Evolutionary conservation across 192 early-diverging fungal species (phyloP), one percentile per base, ranked within the genome.

Genomic region (Linnemannia elongata): DNA sequence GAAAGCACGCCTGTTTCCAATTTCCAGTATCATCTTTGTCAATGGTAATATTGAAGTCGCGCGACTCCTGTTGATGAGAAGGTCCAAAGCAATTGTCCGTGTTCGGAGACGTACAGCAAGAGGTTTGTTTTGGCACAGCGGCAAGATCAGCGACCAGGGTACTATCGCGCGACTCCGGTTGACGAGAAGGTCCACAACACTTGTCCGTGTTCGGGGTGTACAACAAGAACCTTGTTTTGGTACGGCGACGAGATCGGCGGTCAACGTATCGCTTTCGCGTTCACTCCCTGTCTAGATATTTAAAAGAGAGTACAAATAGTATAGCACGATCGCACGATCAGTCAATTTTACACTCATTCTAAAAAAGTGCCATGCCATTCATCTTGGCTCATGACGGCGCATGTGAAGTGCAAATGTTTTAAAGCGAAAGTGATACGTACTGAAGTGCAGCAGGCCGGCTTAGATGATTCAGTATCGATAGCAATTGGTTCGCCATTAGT

Each of bases 1-100:
- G 18, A 30, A 73, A 73, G 27, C 44, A 49, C n/a, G 72, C 72
- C 0, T 20, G 13, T 73, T 73, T 73, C 72, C 72, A 73, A n/a
- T 47, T 47, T 73, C 9, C 18, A 30, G n/a, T 10, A 8, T 24
- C 39, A 15, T n/a, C 44, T 7, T 73, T 30, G 72, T 13, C 4
- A 2, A 73, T 33, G 12, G 15, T 15, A 0, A 73, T 27, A 49
- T 73, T 3, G 27, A 73, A n/a, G n/a, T 27, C 7, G 72, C 8
- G 15, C n/a, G 12, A 15, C 3, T 73, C 45, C 20, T 73, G 39
- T 3, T 20, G 72, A 30, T 47, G 12, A 24, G 15, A 15, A 9
- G 13, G 12, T 49, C n/a, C 72, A 15, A 44, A 3, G 12, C 72
- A 73, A 44, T 42, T 9, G 8, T 39, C 20, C 18, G 44, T 72